Percentiles rank a stretch among this genome's conserved stretches.
These are phyloP conservation scores for Chenopodium suecicum DNA, from an alignment of 148 eudicot genomes.

Conservation along the genomic window DNA sequence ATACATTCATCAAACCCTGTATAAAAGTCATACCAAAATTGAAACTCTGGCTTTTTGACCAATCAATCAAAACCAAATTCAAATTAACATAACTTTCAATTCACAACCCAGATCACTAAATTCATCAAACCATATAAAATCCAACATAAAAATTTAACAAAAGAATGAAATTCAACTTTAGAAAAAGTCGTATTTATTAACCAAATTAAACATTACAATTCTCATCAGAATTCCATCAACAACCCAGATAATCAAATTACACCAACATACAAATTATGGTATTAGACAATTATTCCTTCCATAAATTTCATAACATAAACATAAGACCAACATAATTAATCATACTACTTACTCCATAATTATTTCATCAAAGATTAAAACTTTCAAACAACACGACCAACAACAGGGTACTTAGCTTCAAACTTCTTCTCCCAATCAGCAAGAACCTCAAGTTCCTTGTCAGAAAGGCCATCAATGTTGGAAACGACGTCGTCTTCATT, in stretches of 20 bases:
- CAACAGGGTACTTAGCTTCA: constrained; percentile 90
- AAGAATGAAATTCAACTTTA: not conserved
- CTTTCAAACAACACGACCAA: constrained; percentile 54
- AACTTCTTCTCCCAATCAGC: constrained; percentile 90
- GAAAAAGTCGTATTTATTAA: not conserved
- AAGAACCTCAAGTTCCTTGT: constrained; percentile 75
- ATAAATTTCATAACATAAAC: not conserved
- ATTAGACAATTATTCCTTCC: not conserved
- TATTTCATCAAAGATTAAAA: not conserved
- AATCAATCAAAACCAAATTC: not conserved
- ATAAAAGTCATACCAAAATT: not conserved
- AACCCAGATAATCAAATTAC: not conserved
- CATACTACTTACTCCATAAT: too few relatives aligned
- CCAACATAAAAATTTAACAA: too few relatives aligned
- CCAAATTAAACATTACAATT: not conserved
- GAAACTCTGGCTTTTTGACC: not conserved
- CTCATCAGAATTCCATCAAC: not conserved
- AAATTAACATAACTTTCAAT: not conserved
- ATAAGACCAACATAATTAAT: not conserved
- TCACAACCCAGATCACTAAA: not conserved
- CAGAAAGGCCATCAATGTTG: constrained; percentile 61
- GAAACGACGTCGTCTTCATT: constrained; percentile 57
- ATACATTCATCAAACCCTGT: too few relatives aligned
- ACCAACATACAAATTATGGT: not conserved
- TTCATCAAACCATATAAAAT: not conserved